A percentile compares a stretch with the other conserved stretches of the same genome.
Conservation (phyloP, 2,329 filamentous ascomycete genomes). For the Phoma sp. region DNA sequence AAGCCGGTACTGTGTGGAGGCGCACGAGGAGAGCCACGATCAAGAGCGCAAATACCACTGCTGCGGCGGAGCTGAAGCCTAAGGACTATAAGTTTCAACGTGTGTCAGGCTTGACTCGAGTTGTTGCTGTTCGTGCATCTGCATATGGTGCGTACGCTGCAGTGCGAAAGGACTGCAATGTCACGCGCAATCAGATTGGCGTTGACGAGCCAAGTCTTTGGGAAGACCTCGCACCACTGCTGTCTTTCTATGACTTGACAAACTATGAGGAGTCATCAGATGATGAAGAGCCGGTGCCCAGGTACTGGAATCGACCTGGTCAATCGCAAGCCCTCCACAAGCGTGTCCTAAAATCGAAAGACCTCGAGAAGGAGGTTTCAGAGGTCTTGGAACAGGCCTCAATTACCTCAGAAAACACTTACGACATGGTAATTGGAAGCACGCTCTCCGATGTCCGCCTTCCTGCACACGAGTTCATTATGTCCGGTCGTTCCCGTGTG, state of each 20-base stretch:
- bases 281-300: constrained; percentile 54
- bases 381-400: constrained; percentile 50
- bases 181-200: constrained; percentile 75
- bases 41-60: constrained; percentile 67
- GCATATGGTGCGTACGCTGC: constrained; percentile 90
- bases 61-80: constrained; percentile 64
- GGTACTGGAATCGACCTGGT: constrained; percentile 59
- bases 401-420: constrained; percentile 52
- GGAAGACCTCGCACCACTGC: constrained; percentile 74
- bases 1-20: constrained; percentile 92
- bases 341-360: constrained; percentile 67
- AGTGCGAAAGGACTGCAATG: constrained; percentile 81
- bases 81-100: constrained; percentile 97
- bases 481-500: constrained; percentile 75
- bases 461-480: constrained; percentile 82
- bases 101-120: constrained; percentile 85
- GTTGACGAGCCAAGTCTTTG: constrained; percentile 74
- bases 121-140: constrained; percentile 84
- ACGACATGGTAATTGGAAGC: constrained; percentile 58
- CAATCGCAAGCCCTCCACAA: constrained; percentile 62
- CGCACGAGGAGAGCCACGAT: constrained; percentile 82
- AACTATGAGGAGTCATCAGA: constrained; percentile 51
- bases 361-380: constrained; percentile 70
- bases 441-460: constrained; percentile 73
- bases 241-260: constrained; percentile 70